These are phyloP conservation scores for Calocybe cyanea DNA, from an alignment of 768 basidiomycete genomes.

Conservation along the genomic window DNA sequence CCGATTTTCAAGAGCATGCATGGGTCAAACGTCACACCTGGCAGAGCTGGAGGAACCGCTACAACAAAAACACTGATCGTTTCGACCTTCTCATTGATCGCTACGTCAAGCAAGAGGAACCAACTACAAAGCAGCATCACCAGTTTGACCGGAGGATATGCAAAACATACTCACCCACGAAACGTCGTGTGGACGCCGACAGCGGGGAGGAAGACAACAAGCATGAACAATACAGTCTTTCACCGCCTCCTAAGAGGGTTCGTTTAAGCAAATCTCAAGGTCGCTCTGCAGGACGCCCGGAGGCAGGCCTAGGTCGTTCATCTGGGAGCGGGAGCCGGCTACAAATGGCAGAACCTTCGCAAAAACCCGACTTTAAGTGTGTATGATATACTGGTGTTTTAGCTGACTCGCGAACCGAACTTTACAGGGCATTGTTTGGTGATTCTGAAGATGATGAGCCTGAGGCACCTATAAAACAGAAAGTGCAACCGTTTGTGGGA, in stretches of 20 bases:
- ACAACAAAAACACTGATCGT: conserved; percentile 31
- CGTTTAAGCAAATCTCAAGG: conserved; percentile 1
- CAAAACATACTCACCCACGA: not conserved
- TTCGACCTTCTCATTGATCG: conserved; percentile 34
- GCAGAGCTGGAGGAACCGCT: conserved; percentile 46
- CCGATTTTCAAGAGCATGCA: conserved; percentile 20
- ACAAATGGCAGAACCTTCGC: not conserved
- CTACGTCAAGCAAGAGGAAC: conserved; percentile 21
- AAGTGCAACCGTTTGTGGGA: not conserved
- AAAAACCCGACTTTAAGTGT: not conserved
- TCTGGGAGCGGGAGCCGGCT: conserved; percentile 5
- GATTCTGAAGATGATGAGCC: conserved; percentile 2
- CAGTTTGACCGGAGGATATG: conserved; percentile 18
- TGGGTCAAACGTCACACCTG: conserved; percentile 43
- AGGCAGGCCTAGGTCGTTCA: not conserved
- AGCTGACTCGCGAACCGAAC: too few species aligned
- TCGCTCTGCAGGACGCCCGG: not conserved
- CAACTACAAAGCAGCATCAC: conserved; percentile 25
- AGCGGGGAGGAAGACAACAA: conserved; percentile 1
- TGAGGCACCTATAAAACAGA: conserved; percentile 2
- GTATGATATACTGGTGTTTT: too few species aligned
- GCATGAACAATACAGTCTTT: not conserved
- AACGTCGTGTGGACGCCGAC: not conserved
- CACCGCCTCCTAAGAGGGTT: conserved; percentile 4
- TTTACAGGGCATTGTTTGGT: conserved; percentile 1